Evolutionary conservation across 164 flowering plant species (phyloP), one percentile per base, ranked within the genome.

Genomic region (Protea cynaroides): DNA sequence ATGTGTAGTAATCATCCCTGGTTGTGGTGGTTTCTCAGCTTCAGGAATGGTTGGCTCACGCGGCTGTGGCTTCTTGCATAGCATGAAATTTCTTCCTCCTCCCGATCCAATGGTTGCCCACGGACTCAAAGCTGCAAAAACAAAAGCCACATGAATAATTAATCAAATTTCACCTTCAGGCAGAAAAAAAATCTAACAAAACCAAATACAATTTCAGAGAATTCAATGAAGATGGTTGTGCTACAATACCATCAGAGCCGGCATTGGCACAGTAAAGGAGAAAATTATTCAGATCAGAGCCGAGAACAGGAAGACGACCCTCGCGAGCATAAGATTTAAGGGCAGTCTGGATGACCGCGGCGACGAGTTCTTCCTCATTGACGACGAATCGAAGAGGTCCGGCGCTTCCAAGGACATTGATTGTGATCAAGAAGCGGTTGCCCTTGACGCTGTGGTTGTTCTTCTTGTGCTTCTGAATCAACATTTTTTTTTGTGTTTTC

Each of bases 241-340:
- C 22, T 22, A 10, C 21, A 47, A 44, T 79, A 90, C 90, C 87
- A 51, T 82, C 86, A 8, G 81, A 70, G 49, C 82, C 87, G 47
- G 74, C 79, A 63, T 66, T 69, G 62, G 87, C 79, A 64, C 78
- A 78, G 66, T 88, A 88, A 47, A 91, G 92, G 34, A 76, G 65
- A 79, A 76, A 79, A 23, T 71, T 73, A 12, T 69, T 65, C 58
- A 71, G 57, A 67, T 78, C 83, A n/a, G 82, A 72, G 0, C 95
- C 89, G 0, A 88, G 83, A 65, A 80, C 57, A 0, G 95, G 95
- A 29, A 84, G 80, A 19, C 95, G 77, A 22, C 85, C 91, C 72
- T 80, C 86, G 9, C 88, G 84, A 19, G 88, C 88, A 54, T 84
- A 88, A 3, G 76, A 70, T 66, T 76, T 83, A 61, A 88, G 64